A percentile compares a stretch with the other conserved stretches of the same genome.
Conservation (phyloP, 2,329 filamentous ascomycete species). For the Pseudogymnoascus sp. region DNA sequence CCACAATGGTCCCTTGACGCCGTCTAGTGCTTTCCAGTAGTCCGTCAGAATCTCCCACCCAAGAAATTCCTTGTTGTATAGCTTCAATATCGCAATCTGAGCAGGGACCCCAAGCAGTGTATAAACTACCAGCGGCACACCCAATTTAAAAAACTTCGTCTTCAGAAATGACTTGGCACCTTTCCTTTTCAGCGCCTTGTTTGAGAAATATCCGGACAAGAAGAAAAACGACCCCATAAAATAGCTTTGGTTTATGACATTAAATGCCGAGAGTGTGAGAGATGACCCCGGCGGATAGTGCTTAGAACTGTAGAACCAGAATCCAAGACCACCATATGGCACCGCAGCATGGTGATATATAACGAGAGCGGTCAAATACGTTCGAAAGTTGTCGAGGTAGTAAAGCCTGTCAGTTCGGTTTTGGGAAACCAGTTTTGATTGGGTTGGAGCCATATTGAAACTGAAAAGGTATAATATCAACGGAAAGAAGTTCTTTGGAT, state of each 20-base stretch:
- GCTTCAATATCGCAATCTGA: constrained; percentile 6
- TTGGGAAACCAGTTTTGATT: not conserved
- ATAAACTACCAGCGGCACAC: constrained; percentile 10
- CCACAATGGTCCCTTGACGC: not conserved
- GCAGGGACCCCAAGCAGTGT: constrained; percentile 5
- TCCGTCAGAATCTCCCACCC: not conserved
- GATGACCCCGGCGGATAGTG: constrained; percentile 1
- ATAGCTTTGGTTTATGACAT: constrained; percentile 12
- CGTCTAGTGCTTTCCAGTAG: not conserved
- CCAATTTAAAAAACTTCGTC: constrained; percentile 11
- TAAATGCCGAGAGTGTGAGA: constrained; percentile 10
- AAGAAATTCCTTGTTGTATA: not conserved
- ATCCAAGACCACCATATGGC: constrained; percentile 13
- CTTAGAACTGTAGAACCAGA: constrained; percentile 10
- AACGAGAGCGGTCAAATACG: constrained; percentile 10
- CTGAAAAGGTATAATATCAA: not conserved
- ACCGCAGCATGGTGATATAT: constrained; percentile 12
- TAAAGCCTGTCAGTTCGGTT: not conserved
- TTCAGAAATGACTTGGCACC: constrained; percentile 1
- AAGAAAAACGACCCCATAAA: constrained; percentile 16
- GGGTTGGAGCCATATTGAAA: not conserved
- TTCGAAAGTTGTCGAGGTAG: constrained; percentile 9
- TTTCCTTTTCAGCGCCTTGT: constrained; percentile 9
- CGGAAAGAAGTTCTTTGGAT: not conserved
- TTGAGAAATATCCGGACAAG: constrained; percentile 11